Evolutionary conservation across 306 rosid genomes (phyloP).

Genomic region (Quercus rubra): DNA sequence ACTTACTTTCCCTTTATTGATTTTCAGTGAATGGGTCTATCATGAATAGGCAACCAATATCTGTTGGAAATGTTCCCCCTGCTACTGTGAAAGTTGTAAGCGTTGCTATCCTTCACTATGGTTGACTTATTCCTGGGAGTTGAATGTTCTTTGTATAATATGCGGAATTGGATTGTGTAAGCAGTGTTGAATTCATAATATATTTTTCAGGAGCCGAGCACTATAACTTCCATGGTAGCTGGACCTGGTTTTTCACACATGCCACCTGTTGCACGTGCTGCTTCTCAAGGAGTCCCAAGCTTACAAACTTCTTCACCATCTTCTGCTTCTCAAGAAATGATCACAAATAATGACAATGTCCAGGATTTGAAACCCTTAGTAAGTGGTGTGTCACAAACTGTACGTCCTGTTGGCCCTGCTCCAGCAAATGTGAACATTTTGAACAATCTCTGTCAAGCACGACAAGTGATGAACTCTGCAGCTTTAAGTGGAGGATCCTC

Average conservation of each 20-base stretch:
- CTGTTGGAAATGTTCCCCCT: constrained; percentile 65
- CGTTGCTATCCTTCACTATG: background rate
- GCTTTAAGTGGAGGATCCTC: constrained; percentile 75
- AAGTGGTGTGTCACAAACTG: constrained; percentile 56
- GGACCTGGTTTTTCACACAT: constrained; percentile 71
- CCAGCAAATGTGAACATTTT: constrained; percentile 74
- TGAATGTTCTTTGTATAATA: background rate
- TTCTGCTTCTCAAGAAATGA: constrained; percentile 77
- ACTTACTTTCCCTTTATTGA: constrained; percentile 19
- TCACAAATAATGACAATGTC: constrained; percentile 64
- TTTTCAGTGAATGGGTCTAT: constrained; percentile 77
- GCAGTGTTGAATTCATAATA: constrained; percentile 21
- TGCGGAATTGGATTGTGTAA: constrained; percentile 4
- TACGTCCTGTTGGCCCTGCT: constrained; percentile 69
- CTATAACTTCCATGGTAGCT: constrained; percentile 67
- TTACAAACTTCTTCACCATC: constrained; percentile 87
- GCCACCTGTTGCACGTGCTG: constrained; percentile 62
- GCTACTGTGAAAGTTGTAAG: constrained; percentile 94
- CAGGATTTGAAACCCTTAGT: constrained; percentile 77
- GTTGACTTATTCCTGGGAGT: constrained; percentile 5
- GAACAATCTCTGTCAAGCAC: constrained; percentile 83
- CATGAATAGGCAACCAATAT: constrained; percentile 58
- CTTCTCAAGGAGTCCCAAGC: constrained; percentile 78
- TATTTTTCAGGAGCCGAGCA: constrained; percentile 74
- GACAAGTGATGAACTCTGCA: constrained; percentile 73